A percentile compares a stretch with the other conserved stretches of the same genome.
These are phyloP conservation scores for Candida taoyuanica DNA, from an alignment of 805 yeast genomes.

Conservation along the genomic window DNA sequence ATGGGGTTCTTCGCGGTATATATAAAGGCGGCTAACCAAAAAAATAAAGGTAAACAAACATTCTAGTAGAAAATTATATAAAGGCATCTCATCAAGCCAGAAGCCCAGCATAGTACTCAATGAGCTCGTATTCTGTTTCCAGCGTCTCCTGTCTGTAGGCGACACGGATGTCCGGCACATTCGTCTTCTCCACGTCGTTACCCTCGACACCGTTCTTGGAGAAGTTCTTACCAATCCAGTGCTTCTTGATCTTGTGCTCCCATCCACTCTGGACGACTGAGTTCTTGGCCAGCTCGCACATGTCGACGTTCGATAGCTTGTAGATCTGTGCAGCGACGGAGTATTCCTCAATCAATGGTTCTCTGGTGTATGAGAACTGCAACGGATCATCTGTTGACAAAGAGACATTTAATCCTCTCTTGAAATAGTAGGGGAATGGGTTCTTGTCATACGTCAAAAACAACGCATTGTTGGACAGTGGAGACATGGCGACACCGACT, in stretches of 20 bases:
- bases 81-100: neutral
- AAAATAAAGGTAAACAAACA: neutral
- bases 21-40: neutral
- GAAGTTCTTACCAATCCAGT: slow-evolving; percentile 82
- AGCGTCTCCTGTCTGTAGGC: slow-evolving; percentile 82
- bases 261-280: slow-evolving; percentile 94
- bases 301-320: slow-evolving; percentile 89
- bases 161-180: slow-evolving; percentile 87
- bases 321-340: slow-evolving; percentile 98
- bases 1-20: neutral
- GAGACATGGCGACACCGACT: slow-evolving; percentile 97
- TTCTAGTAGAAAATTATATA: neutral
- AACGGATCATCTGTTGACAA: slow-evolving; percentile 96
- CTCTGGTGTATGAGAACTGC: slow-evolving; percentile 95
- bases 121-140: slow-evolving; percentile 62
- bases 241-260: slow-evolving; percentile 79
- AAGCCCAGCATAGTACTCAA: slow-evolving; percentile 48
- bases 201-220: slow-evolving; percentile 63
- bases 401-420: slow-evolving; percentile 90
- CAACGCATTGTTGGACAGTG: slow-evolving; percentile 92
- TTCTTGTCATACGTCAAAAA: slow-evolving; percentile 95
- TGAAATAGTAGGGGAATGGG: slow-evolving; percentile 88
- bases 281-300: slow-evolving; percentile 94
- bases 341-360: slow-evolving; percentile 95
- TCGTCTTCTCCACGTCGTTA: slow-evolving; percentile 88